phyloP scores from a whole-genome alignment of 768 basidiomycete species.

The Leccinum olivaceopallidum region DNA sequence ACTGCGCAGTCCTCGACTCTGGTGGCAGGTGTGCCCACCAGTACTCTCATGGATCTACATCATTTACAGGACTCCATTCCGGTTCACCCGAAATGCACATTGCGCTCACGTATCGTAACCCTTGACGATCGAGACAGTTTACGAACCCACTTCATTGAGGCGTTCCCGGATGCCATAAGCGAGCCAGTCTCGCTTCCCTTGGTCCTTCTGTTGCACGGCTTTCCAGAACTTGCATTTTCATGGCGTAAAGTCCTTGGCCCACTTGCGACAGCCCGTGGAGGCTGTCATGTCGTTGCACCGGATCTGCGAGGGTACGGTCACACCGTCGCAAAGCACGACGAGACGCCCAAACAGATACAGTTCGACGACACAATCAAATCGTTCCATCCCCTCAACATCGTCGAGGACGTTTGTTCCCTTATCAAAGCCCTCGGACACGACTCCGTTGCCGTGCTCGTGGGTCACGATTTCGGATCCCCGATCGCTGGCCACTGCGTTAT shows the following conservation, averaged over 20 bases:
- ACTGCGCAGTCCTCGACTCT: background rate
- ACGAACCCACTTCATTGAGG: constrained; percentile 51
- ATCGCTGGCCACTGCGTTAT: constrained; percentile 56
- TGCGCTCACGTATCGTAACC: constrained; percentile 36
- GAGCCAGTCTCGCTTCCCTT: constrained; percentile 39
- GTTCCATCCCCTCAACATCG: constrained; percentile 52
- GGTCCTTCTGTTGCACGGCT: constrained; percentile 62
- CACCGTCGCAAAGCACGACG: constrained; percentile 29
- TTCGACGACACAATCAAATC: constrained; percentile 53
- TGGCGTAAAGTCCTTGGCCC: constrained; percentile 61
- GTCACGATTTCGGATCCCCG: constrained; percentile 60
- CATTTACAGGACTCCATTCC: constrained; percentile 7
- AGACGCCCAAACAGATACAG: constrained; percentile 19
- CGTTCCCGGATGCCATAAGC: constrained; percentile 29
- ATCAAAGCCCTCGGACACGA: constrained; percentile 51
- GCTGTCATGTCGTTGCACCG: constrained; percentile 64
- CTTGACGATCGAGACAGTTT: constrained; percentile 47
- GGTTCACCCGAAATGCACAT: constrained; percentile 36
- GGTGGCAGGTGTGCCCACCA: background rate
- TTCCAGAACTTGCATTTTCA: constrained; percentile 66
- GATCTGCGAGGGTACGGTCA: constrained; percentile 60
- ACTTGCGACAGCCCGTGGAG: constrained; percentile 40
- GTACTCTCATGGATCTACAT: constrained; percentile 18
- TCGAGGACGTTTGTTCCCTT: constrained; percentile 51
- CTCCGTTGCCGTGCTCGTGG: constrained; percentile 50